These are phyloP conservation scores for Fusarium humuli DNA, from an alignment of 2,329 filamentous ascomycete genomes.

Conservation along the genomic window DNA sequence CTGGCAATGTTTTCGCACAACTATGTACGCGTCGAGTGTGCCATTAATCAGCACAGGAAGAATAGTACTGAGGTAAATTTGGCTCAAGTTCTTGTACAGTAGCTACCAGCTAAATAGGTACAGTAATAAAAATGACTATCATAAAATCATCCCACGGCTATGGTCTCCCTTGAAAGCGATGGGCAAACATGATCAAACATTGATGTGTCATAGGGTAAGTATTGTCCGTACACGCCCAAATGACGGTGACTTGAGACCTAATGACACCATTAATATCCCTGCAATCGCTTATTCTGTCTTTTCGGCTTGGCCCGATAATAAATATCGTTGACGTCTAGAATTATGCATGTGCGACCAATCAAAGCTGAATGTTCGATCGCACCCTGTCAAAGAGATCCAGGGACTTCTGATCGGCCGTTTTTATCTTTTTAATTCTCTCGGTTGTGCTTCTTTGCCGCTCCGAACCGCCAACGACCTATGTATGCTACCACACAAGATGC, in stretches of 20 bases:
- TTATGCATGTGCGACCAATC: conserved; percentile 22
- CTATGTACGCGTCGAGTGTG: no score
- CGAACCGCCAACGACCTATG: not conserved
- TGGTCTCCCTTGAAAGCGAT: not conserved
- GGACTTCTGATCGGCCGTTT: conserved; percentile 26
- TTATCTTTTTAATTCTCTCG: conserved; percentile 1
- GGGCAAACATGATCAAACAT: not conserved
- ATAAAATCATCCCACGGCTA: not conserved
- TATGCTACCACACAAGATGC: not conserved
- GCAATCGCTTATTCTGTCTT: conserved; percentile 6
- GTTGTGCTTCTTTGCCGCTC: conserved; percentile 9
- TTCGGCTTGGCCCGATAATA: conserved; percentile 16
- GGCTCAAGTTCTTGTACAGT: not conserved
- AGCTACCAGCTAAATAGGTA: not conserved
- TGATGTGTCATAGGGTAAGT: conserved; percentile 8
- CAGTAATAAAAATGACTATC: not conserved
- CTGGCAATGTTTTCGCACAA: no score
- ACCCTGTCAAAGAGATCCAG: conserved; percentile 15
- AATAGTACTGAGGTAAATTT: not conserved
- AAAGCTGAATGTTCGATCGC: not conserved
- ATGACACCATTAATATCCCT: conserved; percentile 44
- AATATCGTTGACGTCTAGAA: conserved; percentile 42
- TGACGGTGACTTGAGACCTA: not conserved
- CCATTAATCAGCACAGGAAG: no score
- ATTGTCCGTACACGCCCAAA: not conserved